Conservation (phyloP, 2,329 filamentous ascomycete species). For the Neofusicoccum ribis region DNA sequence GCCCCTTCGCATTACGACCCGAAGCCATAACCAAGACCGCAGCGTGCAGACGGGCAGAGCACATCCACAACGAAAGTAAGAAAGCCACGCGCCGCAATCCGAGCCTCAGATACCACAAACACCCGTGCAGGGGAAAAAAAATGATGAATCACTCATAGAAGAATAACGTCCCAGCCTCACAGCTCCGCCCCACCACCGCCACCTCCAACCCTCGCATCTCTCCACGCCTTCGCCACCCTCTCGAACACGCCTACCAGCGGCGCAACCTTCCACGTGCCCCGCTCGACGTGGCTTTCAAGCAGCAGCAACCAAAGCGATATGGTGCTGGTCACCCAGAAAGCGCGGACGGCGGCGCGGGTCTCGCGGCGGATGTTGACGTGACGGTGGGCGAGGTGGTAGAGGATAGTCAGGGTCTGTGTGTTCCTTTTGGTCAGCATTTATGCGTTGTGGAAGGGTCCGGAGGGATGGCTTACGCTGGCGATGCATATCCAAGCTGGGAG, state of each 20-base stretch:
- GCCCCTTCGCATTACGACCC: no score
- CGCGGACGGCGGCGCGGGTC: constrained; percentile 73
- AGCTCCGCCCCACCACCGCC: neutral
- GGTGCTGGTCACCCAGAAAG: constrained; percentile 75
- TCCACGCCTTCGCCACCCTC: constrained; percentile 7
- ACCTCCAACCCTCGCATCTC: neutral
- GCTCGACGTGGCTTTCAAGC: constrained; percentile 60
- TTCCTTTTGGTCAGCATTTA: neutral
- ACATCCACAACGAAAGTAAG: no score
- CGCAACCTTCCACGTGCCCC: neutral
- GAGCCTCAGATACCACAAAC: no score
- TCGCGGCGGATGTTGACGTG: constrained; percentile 79
- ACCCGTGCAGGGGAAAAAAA: no score
- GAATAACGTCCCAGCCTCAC: neutral
- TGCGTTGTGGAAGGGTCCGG: constrained; percentile 23
- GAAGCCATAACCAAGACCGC: no score
- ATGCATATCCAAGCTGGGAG: constrained; percentile 22
- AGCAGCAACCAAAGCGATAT: constrained; percentile 72
- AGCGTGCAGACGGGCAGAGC: no score
- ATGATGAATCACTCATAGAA: no score
- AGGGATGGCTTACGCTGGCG: constrained; percentile 58
- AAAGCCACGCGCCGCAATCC: no score
- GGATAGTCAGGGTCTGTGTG: constrained; percentile 65
- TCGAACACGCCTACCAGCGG: constrained; percentile 9
- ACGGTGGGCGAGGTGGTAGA: constrained; percentile 76